Evolutionary conservation across 2,329 filamentous ascomycete genomes (phyloP).

Genomic region (Pseudogymnoascus sp.): DNA sequence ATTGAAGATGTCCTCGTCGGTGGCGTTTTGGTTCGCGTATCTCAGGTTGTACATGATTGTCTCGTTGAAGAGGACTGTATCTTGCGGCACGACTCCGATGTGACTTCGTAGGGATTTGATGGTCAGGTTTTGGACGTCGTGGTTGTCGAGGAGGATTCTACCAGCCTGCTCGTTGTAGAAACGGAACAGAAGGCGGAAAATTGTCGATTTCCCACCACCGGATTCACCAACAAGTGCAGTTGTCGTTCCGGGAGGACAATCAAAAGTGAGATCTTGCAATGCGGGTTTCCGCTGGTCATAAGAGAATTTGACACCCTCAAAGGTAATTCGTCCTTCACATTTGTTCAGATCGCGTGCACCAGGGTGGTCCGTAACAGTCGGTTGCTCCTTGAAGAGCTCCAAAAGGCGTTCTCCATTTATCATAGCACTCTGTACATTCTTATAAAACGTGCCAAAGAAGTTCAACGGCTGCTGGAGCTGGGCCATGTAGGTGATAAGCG

Average conservation of each 20-base stretch:
- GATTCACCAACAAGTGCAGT: constrained; percentile 96
- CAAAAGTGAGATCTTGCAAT: constrained; percentile 74
- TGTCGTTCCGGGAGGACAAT: constrained; percentile 80
- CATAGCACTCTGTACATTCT: constrained; percentile 92
- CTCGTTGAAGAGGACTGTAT: constrained; percentile 92
- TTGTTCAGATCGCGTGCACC: constrained; percentile 52
- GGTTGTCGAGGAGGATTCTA: constrained; percentile 74
- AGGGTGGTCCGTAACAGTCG: constrained; percentile 75
- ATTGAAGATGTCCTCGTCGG: constrained; percentile 71
- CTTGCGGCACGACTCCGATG: constrained; percentile 94
- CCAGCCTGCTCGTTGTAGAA: constrained; percentile 86
- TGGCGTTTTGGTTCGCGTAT: constrained; percentile 75
- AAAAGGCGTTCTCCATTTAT: constrained; percentile 94
- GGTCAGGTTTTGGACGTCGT: constrained; percentile 75
- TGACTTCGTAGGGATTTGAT: constrained; percentile 88
- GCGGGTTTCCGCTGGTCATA: constrained; percentile 85
- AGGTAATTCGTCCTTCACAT: constrained; percentile 76
- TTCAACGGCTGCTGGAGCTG: constrained; percentile 76
- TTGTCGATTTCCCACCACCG: constrained; percentile 91
- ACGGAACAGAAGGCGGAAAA: constrained; percentile 91
- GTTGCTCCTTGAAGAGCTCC: constrained; percentile 92
- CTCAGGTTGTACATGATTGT: constrained; percentile 89
- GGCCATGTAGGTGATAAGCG: constrained; percentile 66
- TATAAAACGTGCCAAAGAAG: constrained; percentile 91
- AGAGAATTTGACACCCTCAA: constrained; percentile 82